Conservation (phyloP, 257 asterid species). For the Solanum chilense region DNA sequence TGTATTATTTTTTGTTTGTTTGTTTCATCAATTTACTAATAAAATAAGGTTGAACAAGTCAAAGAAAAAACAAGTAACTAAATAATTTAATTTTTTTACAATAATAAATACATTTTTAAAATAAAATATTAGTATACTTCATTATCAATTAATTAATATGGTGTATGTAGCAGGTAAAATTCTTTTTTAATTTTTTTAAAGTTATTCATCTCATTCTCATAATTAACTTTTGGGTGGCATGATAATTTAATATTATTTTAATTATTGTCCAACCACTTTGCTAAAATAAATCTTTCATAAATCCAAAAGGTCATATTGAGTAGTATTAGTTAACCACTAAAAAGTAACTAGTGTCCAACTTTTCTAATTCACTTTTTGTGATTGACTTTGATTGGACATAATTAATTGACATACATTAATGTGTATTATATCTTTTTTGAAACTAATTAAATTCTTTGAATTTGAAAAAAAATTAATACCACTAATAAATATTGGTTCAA, state of each 20-base stretch:
- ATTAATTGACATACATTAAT: not conserved
- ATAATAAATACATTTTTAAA: not conserved
- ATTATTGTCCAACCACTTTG: not conserved
- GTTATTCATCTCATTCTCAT: not conserved
- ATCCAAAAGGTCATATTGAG: not conserved
- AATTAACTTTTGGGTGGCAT: not conserved
- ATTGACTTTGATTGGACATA: not conserved
- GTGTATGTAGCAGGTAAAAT: not conserved
- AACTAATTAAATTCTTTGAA: not conserved
- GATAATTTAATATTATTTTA: not conserved
- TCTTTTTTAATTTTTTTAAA: not conserved
- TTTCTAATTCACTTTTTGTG: not conserved
- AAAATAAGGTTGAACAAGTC: not conserved
- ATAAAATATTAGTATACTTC: not conserved
- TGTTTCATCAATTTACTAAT: not conserved
- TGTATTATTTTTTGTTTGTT: not conserved
- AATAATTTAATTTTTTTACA: not conserved
- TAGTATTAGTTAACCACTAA: not conserved
- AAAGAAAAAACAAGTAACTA: not conserved
- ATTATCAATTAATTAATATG: not conserved
- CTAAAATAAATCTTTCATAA: not conserved
- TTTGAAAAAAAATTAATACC: not conserved
- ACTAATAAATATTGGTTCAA: not conserved
- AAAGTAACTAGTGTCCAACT: not conserved
- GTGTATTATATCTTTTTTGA: not conserved